Conservation (phyloP, 176 grass and related monocot species). For the Hordeum marinum region DNA sequence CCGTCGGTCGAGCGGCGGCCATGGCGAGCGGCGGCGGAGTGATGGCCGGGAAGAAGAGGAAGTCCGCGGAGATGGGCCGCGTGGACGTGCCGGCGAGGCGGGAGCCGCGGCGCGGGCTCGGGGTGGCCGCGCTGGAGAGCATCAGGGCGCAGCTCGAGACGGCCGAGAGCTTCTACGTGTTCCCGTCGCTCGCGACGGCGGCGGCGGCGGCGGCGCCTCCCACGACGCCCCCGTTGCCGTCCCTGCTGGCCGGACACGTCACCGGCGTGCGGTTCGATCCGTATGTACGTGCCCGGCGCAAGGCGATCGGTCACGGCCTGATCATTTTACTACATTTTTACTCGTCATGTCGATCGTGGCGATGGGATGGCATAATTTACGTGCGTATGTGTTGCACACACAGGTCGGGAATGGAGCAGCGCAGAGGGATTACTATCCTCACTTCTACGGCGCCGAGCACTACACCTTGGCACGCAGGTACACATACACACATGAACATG, state of each 20-base stretch:
- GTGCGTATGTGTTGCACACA: not conserved
- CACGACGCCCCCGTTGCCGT: not conserved
- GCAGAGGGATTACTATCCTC: not conserved
- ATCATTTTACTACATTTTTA: not conserved
- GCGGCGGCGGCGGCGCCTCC: not conserved
- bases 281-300: not conserved
- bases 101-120: constrained; percentile 44
- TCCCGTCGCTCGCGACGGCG: not conserved
- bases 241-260: not conserved
- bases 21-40: constrained; percentile 16
- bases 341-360: no score
- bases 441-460: constrained; percentile 16
- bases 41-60: constrained; percentile 19
- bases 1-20: not conserved
- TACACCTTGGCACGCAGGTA: constrained; percentile 24
- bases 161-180: constrained; percentile 35
- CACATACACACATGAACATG: not conserved
- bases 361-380: no score
- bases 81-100: constrained; percentile 8
- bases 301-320: not conserved
- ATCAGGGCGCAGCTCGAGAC: constrained; percentile 43
- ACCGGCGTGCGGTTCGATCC: not conserved
- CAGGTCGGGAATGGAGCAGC: constrained; percentile 30
- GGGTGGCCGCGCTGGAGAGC: constrained; percentile 37
- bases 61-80: not conserved